Evolutionary conservation across 2,329 filamentous ascomycete genomes (phyloP), one percentile per base, ranked within the genome.

Genomic region (Myrmaecium sp.): DNA sequence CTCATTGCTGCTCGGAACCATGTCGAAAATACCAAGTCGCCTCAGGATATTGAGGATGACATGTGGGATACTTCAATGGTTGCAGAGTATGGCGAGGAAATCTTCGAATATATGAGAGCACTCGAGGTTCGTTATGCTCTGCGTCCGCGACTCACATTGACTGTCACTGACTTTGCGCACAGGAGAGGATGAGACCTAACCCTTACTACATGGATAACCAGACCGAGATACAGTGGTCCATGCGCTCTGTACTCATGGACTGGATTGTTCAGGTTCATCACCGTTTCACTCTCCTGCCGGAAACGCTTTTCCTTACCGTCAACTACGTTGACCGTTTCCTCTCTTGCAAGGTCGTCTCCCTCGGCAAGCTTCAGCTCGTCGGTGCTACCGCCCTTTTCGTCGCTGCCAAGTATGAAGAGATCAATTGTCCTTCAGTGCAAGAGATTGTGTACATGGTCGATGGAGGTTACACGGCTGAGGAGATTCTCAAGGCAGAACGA

Each of bases 391-490:
- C 89, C 14, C 77, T 98, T 38, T 84, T 95, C 42, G 75, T 98
- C 33, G 89, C 89, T 8, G 80, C 89, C 40, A 98, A 98, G 57
- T 98, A 94, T 47, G 89, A 98, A 54, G 89, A 98, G 58, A 94
- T 98, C 60, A 92, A 93, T 54, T 93, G 84, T 52, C 89, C 84
- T 14, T 93, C 86, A 1, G 73, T 98, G 13, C 69, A 78, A 34
- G 89, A 98, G 60, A 92, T 98, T 43, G 79, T 93, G 33, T 95
- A 86, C 61, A 95, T 98, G 86, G 89, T 98, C 21, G 89, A 98
- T 47, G 69, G 74, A 22, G 83, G 82, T 29, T 98, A 94, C 55
- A 78, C 68, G 3, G 66, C 69, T 10, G 84, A 94, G 30, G 89
- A 95, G 57, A 86, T 98, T 30, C 67, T 95, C 37, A 94, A 95